Evolutionary conservation across 2,329 filamentous ascomycete species (phyloP), one percentile per base, ranked within the genome.

Genomic region (Fusarium nisikadoi): DNA sequence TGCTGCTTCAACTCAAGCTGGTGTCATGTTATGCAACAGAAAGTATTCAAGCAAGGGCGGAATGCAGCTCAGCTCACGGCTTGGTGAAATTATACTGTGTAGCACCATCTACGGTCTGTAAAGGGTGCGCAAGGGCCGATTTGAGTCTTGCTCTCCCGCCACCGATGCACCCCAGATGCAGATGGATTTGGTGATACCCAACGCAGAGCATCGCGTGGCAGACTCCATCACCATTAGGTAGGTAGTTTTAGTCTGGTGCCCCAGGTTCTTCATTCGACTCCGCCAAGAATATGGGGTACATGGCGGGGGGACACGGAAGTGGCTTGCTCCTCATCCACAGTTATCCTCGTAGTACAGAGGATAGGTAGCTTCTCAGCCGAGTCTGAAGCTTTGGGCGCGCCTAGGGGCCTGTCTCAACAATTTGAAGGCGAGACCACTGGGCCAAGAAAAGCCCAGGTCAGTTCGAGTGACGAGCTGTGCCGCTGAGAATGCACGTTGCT

Each of bases 241-340:
- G 23, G 36, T 23, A 41, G 25, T 29, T 58, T 47, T 65, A 65
- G 41, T 39, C 45, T 47, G 50, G 33, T 29, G 33, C 69, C 43
- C 64, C 39, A 43, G 58, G 35, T 52, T 68, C 38, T 43, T 43
- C 13, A n/a, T 35, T 36, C 19, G 31, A 68, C 39, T 68, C 71
- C 47, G 70, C 67, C 46, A 54, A 74, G 71, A 74, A 55, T 71
- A 74, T 39, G 71, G 71, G 71, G 71, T 73, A 61, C 43, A 68
- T 69, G 29, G 59, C 56, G 71, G 67, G 71, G 70, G 55, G 55
- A 49, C 58, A 71, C 71, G 55, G 71, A 68, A 57, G 56, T 67
- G 58, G 56, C 61, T 64, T 73, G 49, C 29, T 73, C 45, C 25
- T 54, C 50, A 64, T 64, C 43, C 57, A 68, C 45, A 35, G 39